phyloP scores from a whole-genome alignment of 768 basidiomycete genomes.

The Artomyces pyxidatus region DNA sequence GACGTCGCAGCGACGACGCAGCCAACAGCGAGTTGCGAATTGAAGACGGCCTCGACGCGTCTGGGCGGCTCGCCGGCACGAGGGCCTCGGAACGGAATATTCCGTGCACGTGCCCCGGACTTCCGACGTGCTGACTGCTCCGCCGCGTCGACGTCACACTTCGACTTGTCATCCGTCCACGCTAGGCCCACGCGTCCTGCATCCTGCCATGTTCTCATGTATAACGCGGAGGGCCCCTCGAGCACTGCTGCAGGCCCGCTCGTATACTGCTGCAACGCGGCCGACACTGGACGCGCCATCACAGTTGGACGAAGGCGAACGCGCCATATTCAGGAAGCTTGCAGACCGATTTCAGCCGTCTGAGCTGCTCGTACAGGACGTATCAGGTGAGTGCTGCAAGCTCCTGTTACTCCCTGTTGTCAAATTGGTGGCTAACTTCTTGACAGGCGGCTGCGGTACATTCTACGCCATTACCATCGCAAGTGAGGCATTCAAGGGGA shows the following conservation, averaged over 20 bases:
- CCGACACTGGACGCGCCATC: conserved; percentile 11
- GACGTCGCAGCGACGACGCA: no score
- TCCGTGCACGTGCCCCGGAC: not conserved
- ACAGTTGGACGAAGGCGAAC: conserved; percentile 52
- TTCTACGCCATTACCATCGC: conserved; percentile 92
- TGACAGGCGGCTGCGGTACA: conserved; percentile 86
- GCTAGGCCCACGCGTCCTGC: no score
- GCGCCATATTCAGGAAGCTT: conserved; percentile 64
- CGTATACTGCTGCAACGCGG: conserved; percentile 12
- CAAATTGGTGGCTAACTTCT: not conserved
- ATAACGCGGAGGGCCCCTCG: conserved; percentile 16
- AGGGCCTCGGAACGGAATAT: no score
- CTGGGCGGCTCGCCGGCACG: no score
- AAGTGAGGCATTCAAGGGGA: conserved; percentile 76
- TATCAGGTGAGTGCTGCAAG: conserved; percentile 67
- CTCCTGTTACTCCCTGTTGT: not conserved
- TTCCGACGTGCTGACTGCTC: not conserved
- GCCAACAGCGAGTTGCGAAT: no score
- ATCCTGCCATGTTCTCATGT: conserved; percentile 19
- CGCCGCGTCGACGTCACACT: not conserved
- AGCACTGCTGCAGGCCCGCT: conserved; percentile 10
- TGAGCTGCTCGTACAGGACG: conserved; percentile 80
- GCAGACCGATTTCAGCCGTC: conserved; percentile 69
- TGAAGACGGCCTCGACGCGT: no score
- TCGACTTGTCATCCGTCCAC: not conserved